Conservation (phyloP, 495 filamentous ascomycete species). For the Penicillium daleae region DNA sequence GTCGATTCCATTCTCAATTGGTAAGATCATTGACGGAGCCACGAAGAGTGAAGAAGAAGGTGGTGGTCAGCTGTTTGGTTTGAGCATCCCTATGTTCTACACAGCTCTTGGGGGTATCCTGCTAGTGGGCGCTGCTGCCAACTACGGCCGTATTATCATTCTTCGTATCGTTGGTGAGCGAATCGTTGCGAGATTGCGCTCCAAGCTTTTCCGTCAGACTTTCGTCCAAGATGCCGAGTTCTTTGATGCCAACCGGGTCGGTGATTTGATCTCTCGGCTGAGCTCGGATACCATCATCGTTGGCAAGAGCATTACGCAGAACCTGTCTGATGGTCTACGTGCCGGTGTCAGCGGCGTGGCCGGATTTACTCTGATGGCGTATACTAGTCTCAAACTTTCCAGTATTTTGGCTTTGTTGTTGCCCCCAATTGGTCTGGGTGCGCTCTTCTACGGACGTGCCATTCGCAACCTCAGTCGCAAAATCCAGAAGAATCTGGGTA, state of each 20-base stretch:
- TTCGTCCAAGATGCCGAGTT: constrained; percentile 97
- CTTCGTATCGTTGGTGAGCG: constrained; percentile 95
- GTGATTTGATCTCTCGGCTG: constrained; percentile 92
- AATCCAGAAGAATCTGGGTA: constrained; percentile 90
- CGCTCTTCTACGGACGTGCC: constrained; percentile 85
- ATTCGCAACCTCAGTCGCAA: constrained; percentile 86
- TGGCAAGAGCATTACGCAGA: constrained; percentile 97
- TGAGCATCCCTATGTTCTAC: constrained; percentile 78
- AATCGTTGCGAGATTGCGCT: constrained; percentile 86
- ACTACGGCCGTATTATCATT: constrained; percentile 92
- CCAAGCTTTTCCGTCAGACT: constrained; percentile 85
- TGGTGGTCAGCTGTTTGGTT: constrained; percentile 65
- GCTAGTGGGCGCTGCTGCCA: constrained; percentile 75
- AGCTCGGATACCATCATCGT: constrained; percentile 97
- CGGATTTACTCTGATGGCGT: constrained; percentile 88
- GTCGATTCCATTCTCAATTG: constrained; percentile 94
- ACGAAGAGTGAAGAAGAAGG: constrained; percentile 58
- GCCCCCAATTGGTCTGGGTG: constrained; percentile 87
- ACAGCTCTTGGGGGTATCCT: constrained; percentile 70
- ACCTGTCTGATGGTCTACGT: constrained; percentile 90
- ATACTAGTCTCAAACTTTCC: constrained; percentile 88
- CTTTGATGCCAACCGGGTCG: constrained; percentile 96
- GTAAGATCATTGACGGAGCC: constrained; percentile 89
- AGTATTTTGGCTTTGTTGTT: constrained; percentile 83
- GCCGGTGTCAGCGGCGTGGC: constrained; percentile 85